These are phyloP conservation scores for Ogataea kodamae DNA, from an alignment of 805 yeast genomes.

Conservation along the genomic window DNA sequence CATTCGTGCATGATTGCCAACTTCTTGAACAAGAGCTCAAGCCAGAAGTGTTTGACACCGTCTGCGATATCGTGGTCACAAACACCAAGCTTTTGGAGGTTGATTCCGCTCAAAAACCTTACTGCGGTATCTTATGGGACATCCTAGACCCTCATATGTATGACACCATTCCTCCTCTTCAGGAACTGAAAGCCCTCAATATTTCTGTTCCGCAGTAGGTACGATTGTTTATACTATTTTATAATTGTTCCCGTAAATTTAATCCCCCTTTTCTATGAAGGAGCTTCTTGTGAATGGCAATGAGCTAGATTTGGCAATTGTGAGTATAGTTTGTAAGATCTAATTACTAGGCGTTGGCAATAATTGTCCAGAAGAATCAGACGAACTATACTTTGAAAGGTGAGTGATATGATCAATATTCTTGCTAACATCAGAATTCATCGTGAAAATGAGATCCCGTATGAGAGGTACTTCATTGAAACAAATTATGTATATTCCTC, in stretches of 20 bases:
- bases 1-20: slow-evolving; percentile 33
- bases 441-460: slow-evolving; percentile 1
- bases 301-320: slow-evolving; percentile 16
- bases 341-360: slow-evolving; percentile 10
- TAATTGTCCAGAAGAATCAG: slow-evolving; percentile 11
- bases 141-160: slow-evolving; percentile 26
- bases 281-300: not conserved
- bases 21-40: slow-evolving; percentile 25
- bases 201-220: slow-evolving; percentile 12
- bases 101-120: slow-evolving; percentile 23
- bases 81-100: slow-evolving; percentile 21
- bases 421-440: slow-evolving; percentile 3
- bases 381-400: slow-evolving; percentile 8
- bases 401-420: slow-evolving; percentile 1
- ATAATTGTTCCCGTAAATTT: slow-evolving; percentile 5
- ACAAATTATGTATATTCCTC: slow-evolving; percentile 4
- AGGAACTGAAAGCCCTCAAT: slow-evolving; percentile 27
- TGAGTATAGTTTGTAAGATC: slow-evolving; percentile 3
- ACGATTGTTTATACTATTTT: slow-evolving; percentile 1
- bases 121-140: slow-evolving; percentile 30
- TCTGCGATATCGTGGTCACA: slow-evolving; percentile 31
- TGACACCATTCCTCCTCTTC: slow-evolving; percentile 29
- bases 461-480: slow-evolving; percentile 1
- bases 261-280: slow-evolving; percentile 3
- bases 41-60: slow-evolving; percentile 32